phyloP scores from a whole-genome alignment of 2,329 filamentous ascomycete species.

The Aspergillus sp. region DNA sequence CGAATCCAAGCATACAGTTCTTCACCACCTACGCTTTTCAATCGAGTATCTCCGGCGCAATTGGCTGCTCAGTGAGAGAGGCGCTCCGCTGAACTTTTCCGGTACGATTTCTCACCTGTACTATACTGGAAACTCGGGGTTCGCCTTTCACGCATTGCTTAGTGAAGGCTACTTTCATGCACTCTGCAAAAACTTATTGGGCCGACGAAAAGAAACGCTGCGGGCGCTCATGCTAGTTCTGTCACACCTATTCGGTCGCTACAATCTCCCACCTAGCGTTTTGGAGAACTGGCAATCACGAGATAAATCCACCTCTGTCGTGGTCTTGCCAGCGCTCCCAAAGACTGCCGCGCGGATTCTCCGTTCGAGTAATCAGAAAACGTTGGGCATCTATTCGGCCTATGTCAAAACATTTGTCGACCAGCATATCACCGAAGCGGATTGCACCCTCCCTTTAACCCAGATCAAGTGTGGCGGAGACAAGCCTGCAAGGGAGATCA shows the following conservation, averaged over 20 bases:
- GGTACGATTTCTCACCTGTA: slow-evolving; percentile 73
- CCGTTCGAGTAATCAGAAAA: slow-evolving; percentile 66
- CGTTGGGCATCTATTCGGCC: slow-evolving; percentile 66
- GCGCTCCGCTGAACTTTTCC: slow-evolving; percentile 73
- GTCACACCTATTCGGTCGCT: slow-evolving; percentile 70
- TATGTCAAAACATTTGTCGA: slow-evolving; percentile 73
- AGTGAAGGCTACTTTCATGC: slow-evolving; percentile 71
- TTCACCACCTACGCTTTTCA: slow-evolving; percentile 78
- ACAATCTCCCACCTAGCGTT: slow-evolving; percentile 50
- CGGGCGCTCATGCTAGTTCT: slow-evolving; percentile 70
- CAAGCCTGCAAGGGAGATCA: slow-evolving; percentile 11
- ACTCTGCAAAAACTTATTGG: slow-evolving; percentile 60
- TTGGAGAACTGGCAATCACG: slow-evolving; percentile 46
- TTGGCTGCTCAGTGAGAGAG: slow-evolving; percentile 63
- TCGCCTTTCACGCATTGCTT: slow-evolving; percentile 76
- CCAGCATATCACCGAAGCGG: slow-evolving; percentile 62
- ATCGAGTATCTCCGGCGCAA: slow-evolving; percentile 78
- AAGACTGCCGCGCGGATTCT: slow-evolving; percentile 61
- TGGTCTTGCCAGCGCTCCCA: slow-evolving; percentile 69
- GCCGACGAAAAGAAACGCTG: slow-evolving; percentile 55
- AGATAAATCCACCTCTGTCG: slow-evolving; percentile 64
- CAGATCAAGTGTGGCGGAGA: slow-evolving; percentile 48
- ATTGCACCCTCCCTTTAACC: slow-evolving; percentile 64
- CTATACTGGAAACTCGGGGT: slow-evolving; percentile 74
- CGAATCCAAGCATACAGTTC: slow-evolving; percentile 68